These are phyloP conservation scores for Hansenula lynferdii DNA, from an alignment of 1,139 yeast species.

Conservation along the genomic window DNA sequence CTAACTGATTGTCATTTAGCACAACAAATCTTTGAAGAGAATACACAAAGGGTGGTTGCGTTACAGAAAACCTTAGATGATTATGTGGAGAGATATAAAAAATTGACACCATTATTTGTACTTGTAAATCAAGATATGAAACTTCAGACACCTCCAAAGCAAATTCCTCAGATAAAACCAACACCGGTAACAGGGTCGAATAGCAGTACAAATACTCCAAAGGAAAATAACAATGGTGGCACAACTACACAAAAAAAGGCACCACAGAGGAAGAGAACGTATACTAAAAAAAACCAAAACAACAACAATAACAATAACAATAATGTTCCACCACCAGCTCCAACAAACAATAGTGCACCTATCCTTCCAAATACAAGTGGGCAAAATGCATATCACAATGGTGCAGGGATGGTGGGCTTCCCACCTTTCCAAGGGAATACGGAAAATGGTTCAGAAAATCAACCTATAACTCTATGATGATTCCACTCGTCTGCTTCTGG, in stretches of 20 bases:
- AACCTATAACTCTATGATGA: constrained; percentile 17
- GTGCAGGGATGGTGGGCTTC: not conserved
- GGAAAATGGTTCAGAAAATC: constrained; percentile 13
- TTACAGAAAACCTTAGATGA: constrained; percentile 20
- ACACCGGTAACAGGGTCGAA: not conserved
- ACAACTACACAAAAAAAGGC: constrained; percentile 7
- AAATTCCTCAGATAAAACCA: constrained; percentile 16
- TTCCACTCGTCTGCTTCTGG: not conserved
- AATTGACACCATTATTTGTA: constrained; percentile 18
- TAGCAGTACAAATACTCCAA: not conserved
- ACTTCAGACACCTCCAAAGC: constrained; percentile 14
- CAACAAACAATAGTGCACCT: constrained; percentile 10
- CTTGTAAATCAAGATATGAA: constrained; percentile 17
- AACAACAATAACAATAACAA: not conserved
- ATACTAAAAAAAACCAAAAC: constrained; percentile 13
- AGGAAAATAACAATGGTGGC: not conserved
- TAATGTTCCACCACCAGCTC: not conserved
- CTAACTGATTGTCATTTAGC: constrained; percentile 9
- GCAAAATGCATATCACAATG: not conserved
- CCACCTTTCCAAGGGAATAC: not conserved
- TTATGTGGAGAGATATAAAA: constrained; percentile 22
- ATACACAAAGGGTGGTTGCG: constrained; percentile 10
- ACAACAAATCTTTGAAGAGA: constrained; percentile 20
- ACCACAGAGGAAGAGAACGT: constrained; percentile 15
- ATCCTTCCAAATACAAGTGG: not conserved